Evolutionary conservation across 768 basidiomycete genomes (phyloP).

Genomic region (Calvatia gigantea): DNA sequence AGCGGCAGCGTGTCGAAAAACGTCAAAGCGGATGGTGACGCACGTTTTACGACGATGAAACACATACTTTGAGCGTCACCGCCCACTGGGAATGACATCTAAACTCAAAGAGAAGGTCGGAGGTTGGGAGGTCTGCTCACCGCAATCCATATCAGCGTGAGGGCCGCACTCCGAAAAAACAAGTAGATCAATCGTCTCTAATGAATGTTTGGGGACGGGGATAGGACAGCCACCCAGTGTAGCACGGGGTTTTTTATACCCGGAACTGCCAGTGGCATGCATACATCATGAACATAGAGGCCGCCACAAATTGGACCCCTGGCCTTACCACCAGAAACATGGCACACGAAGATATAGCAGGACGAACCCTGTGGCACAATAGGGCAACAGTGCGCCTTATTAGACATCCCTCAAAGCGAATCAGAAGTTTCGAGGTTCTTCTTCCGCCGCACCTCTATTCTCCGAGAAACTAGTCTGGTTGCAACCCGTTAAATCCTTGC

Average conservation of each 20-base stretch:
- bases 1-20: too few relatives aligned
- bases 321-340: slow-evolving; percentile 6
- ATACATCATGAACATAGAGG: slow-evolving; percentile 49
- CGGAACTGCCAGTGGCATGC: slow-evolving; percentile 52
- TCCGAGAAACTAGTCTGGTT: slow-evolving; percentile 59
- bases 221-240: slow-evolving; percentile 40
- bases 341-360: slow-evolving; percentile 30
- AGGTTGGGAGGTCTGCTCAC: too few relatives aligned
- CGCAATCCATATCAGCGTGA: too few relatives aligned
- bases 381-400: slow-evolving; percentile 17
- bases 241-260: slow-evolving; percentile 45
- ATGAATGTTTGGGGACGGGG: slow-evolving; percentile 55
- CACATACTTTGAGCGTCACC: slow-evolving; percentile 34
- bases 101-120: too few relatives aligned
- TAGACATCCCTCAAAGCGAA: slow-evolving; percentile 69
- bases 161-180: too few relatives aligned
- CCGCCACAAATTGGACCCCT: slow-evolving; percentile 54
- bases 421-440: slow-evolving; percentile 55
- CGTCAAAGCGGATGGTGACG: too few relatives aligned
- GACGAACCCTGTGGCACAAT: slow-evolving; percentile 35
- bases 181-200: slow-evolving; percentile 45
- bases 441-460: slow-evolving; percentile 36
- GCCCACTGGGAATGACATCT: slow-evolving; percentile 50
- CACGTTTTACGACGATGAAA: too few relatives aligned
- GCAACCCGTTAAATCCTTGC: slow-evolving; percentile 54